phyloP scores from a whole-genome alignment of 1,284 basidiomycete genomes.

The Austroboletus niveus region DNA sequence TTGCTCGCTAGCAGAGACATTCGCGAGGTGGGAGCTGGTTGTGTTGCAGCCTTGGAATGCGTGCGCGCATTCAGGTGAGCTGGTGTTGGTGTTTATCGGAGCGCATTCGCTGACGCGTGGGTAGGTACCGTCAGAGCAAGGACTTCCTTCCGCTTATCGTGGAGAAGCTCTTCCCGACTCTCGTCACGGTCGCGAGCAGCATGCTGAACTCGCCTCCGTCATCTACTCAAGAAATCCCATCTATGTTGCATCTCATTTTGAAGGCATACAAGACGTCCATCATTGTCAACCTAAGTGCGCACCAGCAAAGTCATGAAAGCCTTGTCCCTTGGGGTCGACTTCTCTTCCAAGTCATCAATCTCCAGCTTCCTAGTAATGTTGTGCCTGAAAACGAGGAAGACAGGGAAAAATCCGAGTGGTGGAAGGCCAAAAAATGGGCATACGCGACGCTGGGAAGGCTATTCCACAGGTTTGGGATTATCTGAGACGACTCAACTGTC shows the following conservation, averaged over 20 bases:
- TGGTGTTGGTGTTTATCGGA: constrained; percentile 15
- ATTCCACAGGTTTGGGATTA: constrained; percentile 62
- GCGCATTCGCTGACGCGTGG: constrained; percentile 18
- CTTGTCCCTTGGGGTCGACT: constrained; percentile 83
- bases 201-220: constrained; percentile 62
- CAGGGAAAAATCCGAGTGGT: constrained; percentile 78
- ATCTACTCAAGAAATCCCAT: constrained; percentile 64
- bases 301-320: constrained; percentile 72
- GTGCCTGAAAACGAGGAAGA: constrained; percentile 74
- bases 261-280: constrained; percentile 83
- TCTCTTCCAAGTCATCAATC: constrained; percentile 73
- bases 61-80: constrained; percentile 66
- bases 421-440: constrained; percentile 90
- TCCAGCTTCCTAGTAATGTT: constrained; percentile 61
- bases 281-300: constrained; percentile 63
- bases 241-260: constrained; percentile 77
- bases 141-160: constrained; percentile 61
- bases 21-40: constrained; percentile 74
- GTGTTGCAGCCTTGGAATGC: constrained; percentile 71
- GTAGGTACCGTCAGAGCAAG: constrained; percentile 63
- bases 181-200: constrained; percentile 66
- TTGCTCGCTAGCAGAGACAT: constrained; percentile 64
- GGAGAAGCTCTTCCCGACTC: constrained; percentile 64
- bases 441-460: constrained; percentile 71
- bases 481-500: not conserved